phyloP scores from a whole-genome alignment of 768 basidiomycete genomes.

The Porphyrellus cyaneotinctus region DNA sequence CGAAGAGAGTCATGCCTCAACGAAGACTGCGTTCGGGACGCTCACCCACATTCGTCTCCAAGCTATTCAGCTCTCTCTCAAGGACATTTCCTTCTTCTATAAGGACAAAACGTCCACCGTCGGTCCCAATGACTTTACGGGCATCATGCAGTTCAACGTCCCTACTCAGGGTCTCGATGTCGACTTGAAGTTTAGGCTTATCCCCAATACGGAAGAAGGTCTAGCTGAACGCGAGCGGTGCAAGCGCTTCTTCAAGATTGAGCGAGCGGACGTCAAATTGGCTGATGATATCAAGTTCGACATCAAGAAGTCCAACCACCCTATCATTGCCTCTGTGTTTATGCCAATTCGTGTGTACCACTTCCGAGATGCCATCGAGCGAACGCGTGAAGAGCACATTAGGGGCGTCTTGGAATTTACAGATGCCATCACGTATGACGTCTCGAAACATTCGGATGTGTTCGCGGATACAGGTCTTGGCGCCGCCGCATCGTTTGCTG shows the following conservation, averaged over 20 bases:
- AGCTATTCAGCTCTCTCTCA: constrained; percentile 58
- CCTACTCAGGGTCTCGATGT: constrained; percentile 66
- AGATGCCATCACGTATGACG: constrained; percentile 58
- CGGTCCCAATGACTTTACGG: constrained; percentile 55
- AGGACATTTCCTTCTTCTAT: constrained; percentile 73
- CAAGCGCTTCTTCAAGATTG: constrained; percentile 56
- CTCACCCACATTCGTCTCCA: constrained; percentile 64
- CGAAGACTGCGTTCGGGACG: constrained; percentile 53
- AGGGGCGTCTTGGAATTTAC: constrained; percentile 46
- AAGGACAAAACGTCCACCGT: constrained; percentile 54
- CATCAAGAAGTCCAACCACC: constrained; percentile 61
- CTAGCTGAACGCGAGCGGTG: constrained; percentile 41
- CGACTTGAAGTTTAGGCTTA: constrained; percentile 61
- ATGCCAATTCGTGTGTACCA: constrained; percentile 55
- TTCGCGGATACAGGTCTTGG: constrained; percentile 62
- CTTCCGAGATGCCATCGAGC: constrained; percentile 58
- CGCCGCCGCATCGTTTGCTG: constrained; percentile 45
- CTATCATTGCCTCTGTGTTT: constrained; percentile 57
- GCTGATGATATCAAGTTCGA: constrained; percentile 52
- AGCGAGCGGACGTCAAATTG: constrained; percentile 51
- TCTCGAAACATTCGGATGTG: constrained; percentile 53
- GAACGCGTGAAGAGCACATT: constrained; percentile 53
- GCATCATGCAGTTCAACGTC: constrained; percentile 56
- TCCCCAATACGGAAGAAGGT: constrained; percentile 46
- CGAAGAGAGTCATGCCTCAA: constrained; percentile 24